Evolutionary conservation across 1,284 basidiomycete species (phyloP).

Genomic region (Tylopilus orsonianus): DNA sequence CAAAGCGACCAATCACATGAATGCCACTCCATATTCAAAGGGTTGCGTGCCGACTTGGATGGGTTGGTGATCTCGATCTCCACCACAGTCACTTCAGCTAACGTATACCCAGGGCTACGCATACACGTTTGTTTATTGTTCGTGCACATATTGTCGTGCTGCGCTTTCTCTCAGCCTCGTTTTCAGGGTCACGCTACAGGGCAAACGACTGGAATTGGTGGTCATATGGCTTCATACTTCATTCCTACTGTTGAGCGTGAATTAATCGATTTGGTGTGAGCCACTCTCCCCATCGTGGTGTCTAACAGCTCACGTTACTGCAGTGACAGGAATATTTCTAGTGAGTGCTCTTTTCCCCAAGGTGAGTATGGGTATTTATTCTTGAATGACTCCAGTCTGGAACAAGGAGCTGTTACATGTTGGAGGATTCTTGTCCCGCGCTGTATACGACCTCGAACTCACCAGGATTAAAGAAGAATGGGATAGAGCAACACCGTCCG

Average conservation of each 20-base stretch:
- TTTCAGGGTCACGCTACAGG: conserved; percentile 51
- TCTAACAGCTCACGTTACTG: background rate
- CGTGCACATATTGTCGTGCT: conserved; percentile 21
- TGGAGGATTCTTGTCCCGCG: conserved; percentile 78
- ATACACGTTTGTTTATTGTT: conserved; percentile 75
- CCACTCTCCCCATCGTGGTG: background rate
- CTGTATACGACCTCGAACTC: conserved; percentile 86
- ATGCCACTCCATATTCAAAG: conserved; percentile 76
- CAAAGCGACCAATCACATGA: conserved; percentile 57
- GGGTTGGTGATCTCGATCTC: conserved; percentile 45
- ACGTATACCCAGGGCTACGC: conserved; percentile 8
- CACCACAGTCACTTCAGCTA: conserved; percentile 3
- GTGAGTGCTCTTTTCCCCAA: conserved; percentile 37
- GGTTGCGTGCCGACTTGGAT: conserved; percentile 79
- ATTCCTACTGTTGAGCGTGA: conserved; percentile 97
- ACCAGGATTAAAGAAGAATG: conserved; percentile 51
- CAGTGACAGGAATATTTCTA: conserved; percentile 70
- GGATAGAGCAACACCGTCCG: conserved; percentile 26
- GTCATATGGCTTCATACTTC: conserved; percentile 87
- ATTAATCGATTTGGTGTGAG: conserved; percentile 84
- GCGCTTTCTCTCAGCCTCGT: conserved; percentile 1
- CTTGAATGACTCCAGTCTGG: conserved; percentile 51
- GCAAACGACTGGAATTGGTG: conserved; percentile 84
- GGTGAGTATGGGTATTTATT: background rate
- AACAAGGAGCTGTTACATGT: conserved; percentile 83